phyloP scores from a whole-genome alignment of 768 basidiomycete species.

The Rhizopogon vulgaris region DNA sequence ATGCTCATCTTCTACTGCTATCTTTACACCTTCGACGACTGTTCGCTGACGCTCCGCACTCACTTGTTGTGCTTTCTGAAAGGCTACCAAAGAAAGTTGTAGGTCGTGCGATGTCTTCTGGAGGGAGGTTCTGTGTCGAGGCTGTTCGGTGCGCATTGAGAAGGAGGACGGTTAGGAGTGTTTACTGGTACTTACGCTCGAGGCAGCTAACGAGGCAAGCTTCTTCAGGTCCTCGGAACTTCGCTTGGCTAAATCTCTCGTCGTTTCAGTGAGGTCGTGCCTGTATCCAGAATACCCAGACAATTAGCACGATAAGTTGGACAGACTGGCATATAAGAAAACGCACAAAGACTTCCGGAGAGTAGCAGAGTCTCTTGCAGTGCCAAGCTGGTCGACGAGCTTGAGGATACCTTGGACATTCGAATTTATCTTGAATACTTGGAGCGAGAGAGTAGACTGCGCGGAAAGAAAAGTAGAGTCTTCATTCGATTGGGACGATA shows the following conservation, averaged over 20 bases:
- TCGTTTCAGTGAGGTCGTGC: constrained; percentile 91
- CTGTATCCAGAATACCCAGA: constrained; percentile 32
- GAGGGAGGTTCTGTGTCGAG: constrained; percentile 74
- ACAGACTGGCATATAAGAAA: background rate
- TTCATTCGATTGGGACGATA: constrained; percentile 39
- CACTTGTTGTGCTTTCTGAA: constrained; percentile 86
- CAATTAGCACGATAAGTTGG: constrained; percentile 1
- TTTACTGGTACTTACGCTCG: constrained; percentile 40
- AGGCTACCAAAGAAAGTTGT: constrained; percentile 81
- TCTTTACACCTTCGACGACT: constrained; percentile 81
- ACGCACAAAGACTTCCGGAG: constrained; percentile 84
- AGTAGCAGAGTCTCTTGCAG: constrained; percentile 67
- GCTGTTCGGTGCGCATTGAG: constrained; percentile 32
- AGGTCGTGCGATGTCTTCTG: constrained; percentile 94
- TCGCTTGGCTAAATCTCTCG: constrained; percentile 91
- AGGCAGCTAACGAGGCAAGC: constrained; percentile 60
- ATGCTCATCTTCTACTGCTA: constrained; percentile 74
- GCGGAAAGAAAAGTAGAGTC: constrained; percentile 72
- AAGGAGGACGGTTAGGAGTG: background rate
- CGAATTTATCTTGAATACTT: constrained; percentile 98
- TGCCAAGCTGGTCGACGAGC: constrained; percentile 95
- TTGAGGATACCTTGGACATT: constrained; percentile 95
- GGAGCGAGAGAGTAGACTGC: constrained; percentile 78
- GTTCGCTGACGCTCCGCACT: constrained; percentile 88
- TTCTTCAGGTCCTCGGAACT: constrained; percentile 92